A percentile compares a stretch with the other conserved stretches of the same genome.
Conservation (phyloP, 2,329 filamentous ascomycete species). For the Botrytis deweyae region DNA sequence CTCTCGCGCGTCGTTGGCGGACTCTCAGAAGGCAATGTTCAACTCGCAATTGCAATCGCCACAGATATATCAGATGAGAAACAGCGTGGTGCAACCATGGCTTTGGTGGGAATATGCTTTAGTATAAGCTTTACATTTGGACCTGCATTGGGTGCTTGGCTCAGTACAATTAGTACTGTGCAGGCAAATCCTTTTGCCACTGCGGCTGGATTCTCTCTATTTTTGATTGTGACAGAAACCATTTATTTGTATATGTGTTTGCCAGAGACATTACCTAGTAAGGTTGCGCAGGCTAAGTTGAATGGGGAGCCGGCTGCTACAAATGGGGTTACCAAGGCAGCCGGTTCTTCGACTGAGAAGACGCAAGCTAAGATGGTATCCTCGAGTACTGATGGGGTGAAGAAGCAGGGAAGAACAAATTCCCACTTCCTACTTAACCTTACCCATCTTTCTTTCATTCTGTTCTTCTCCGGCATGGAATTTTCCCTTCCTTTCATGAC, state of each 20-base stretch:
- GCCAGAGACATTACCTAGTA: constrained; percentile 78
- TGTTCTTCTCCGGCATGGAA: constrained; percentile 98
- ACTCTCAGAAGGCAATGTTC: constrained; percentile 93
- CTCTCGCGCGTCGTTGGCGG: constrained; percentile 91
- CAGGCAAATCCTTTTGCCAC: constrained; percentile 91
- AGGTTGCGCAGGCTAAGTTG: constrained; percentile 42
- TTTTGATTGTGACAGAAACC: constrained; percentile 83
- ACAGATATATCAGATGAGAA: constrained; percentile 90
- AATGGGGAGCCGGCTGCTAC: constrained; percentile 31
- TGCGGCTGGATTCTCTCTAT: constrained; percentile 82
- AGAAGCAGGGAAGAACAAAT: constrained; percentile 58
- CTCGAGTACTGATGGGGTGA: constrained; percentile 34
- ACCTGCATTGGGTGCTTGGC: constrained; percentile 82
- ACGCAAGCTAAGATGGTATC: constrained; percentile 28
- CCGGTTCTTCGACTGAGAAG: constrained; percentile 21
- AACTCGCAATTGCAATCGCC: constrained; percentile 92
- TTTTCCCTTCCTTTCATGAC: constrained; percentile 98
- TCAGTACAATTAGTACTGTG: constrained; percentile 75
- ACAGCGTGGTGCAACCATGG: constrained; percentile 88
- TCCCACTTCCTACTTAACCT: constrained; percentile 79
- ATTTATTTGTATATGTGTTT: constrained; percentile 80
- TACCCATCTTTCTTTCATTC: constrained; percentile 84
- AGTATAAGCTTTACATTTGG: constrained; percentile 97
- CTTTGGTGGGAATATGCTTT: constrained; percentile 93
- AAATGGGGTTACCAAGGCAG: constrained; percentile 27